Conservation (phyloP, 805 yeast species). For the Teunomyces pallodes region DNA sequence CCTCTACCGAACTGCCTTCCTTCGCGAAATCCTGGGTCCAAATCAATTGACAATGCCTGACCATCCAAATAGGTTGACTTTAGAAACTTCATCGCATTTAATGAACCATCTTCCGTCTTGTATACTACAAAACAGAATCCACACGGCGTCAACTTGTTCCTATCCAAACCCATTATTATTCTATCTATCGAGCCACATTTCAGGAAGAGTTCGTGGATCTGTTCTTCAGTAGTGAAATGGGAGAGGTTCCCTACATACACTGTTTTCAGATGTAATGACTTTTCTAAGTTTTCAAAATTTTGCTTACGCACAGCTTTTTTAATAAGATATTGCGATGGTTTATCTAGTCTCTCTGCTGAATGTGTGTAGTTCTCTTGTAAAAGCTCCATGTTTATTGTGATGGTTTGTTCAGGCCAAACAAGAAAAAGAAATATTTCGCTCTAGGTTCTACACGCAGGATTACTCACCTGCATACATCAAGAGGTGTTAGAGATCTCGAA, state of each 20-base stretch:
- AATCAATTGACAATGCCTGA: slow-evolving; percentile 74
- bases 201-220: slow-evolving; percentile 80
- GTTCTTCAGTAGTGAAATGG: slow-evolving; percentile 92
- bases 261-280: slow-evolving; percentile 66
- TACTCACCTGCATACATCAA: background rate
- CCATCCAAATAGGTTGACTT: slow-evolving; percentile 84
- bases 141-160: slow-evolving; percentile 89
- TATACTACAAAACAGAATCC: slow-evolving; percentile 94
- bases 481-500: background rate
- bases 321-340: slow-evolving; percentile 66
- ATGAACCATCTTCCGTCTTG: slow-evolving; percentile 63
- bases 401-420: background rate
- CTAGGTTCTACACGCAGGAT: background rate
- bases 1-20: slow-evolving; percentile 98
- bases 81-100: slow-evolving; percentile 78
- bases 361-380: slow-evolving; percentile 51
- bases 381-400: slow-evolving; percentile 23
- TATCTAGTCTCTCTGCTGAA: slow-evolving; percentile 66
- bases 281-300: slow-evolving; percentile 59
- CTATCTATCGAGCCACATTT: slow-evolving; percentile 76
- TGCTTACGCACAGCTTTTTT: slow-evolving; percentile 58
- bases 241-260: slow-evolving; percentile 90
- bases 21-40: slow-evolving; percentile 94
- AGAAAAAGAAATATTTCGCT: background rate
- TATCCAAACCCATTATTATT: slow-evolving; percentile 92